Base-by-base conservation (phyloP, 441 rosid species). In the Pelargonium myrrhifolium region DNA sequence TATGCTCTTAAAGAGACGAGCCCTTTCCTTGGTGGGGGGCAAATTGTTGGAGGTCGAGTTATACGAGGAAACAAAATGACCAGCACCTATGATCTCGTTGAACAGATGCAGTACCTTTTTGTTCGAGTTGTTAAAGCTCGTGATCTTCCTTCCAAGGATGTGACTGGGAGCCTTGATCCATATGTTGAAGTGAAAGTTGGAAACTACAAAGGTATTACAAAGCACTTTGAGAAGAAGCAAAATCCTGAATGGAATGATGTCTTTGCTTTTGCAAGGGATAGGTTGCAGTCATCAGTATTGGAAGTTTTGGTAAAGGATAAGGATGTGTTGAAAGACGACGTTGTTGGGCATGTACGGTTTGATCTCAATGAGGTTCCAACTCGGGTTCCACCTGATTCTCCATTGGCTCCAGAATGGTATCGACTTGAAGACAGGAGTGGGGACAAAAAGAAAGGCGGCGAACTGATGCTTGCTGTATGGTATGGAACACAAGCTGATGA, bases 401-500 rank as follows among this genome's bases (percentile, higher is more conserved):
- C 98, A 3, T 73, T 94, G 83, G 98, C 98, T 39, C 87, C 98
- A 4, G 86, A 94, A 75, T 94, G 99, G 98, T 81, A 92, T 76
- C 74, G 86, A 39, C 89, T 94, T 18, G 89, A 84, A 72, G 86
- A 87, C 72, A 80, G 71, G 79, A 76, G 83, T 66, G 82, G 89
- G 15, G 89, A 71, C 71, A 90, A 88, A 74, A 72, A 3, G 42
- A 84, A 75, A 62, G 97, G 93, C 0, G 97, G 93, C 4, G 53
- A 94, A 66, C 70, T 94, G 68, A 94, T 94, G 99, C 79, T 89
- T 28, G 87, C 96, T 18, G 91, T 94, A 70, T 94, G 99, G 99
- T 83, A 80, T 66, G 94, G 99, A 61, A 91, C 99, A 5, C 99
- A 94, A 74, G 97, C 97, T 11, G 97, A 94, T 28, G 99, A 91